Evolutionary conservation across 306 rosid genomes (phyloP), one percentile per base, ranked within the genome.

Genomic region (Castanospermum australe): DNA sequence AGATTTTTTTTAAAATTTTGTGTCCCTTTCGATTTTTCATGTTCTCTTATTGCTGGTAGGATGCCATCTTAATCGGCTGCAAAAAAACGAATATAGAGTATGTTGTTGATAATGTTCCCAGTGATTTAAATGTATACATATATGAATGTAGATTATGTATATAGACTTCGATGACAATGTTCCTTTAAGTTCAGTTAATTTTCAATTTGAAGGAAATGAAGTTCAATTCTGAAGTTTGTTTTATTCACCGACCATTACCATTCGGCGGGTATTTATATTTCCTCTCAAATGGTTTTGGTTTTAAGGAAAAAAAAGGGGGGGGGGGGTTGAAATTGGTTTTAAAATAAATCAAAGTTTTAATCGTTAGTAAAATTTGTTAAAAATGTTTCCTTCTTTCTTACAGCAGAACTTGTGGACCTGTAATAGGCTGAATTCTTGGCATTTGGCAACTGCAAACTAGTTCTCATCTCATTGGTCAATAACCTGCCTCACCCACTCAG

Each of bases 11-110:
- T 28, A n/a, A n/a, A n/a, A n/a, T n/a, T 55, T 45, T 67, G 6
- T 20, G 21, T 5, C 33, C 68, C 32, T 2, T 30, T 30, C 48
- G 21, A 20, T 39, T 50, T 79, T 12, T 36, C 7, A 0, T 52
- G 59, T 18, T 80, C 67, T 75, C 45, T 57, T 21, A 3, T 79
- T 80, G 75, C 66, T 81, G 83, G 79, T 70, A 68, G 84, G 66
- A 60, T 71, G 82, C 41, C 68, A 48, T 51, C 56, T 55, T 73
- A 64, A 62, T 33, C 73, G 21, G 35, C 38, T 51, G 71, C 48
- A 14, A 55, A 50, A n/a, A 79, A 48, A 25, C 1, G 13, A 38
- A 20, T 18, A 15, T 33, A 39, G 39, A 73, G 72, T 78, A 42
- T 68, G 9, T n/a, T n/a, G n/a, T 69, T 74, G 77, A 61, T 73